phyloP scores from a whole-genome alignment of 2,329 filamentous ascomycete genomes.

The Xylaria polymorpha region DNA sequence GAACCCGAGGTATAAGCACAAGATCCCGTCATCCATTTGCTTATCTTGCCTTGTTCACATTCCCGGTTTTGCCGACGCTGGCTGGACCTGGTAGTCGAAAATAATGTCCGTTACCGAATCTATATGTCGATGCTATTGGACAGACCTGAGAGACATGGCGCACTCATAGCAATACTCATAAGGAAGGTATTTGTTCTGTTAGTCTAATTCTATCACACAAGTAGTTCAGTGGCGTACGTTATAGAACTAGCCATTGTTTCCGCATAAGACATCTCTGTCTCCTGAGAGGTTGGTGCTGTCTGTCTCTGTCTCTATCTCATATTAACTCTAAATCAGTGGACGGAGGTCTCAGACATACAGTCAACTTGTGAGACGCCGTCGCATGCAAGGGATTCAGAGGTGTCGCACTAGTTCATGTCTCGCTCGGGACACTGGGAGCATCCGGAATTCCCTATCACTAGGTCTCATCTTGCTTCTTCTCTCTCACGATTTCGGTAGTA shows the following conservation, averaged over 20 bases:
- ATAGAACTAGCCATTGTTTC: background rate
- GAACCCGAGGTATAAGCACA: background rate
- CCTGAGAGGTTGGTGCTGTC: background rate
- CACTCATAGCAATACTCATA: background rate
- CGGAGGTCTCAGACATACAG: conserved; percentile 22
- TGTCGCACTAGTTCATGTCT: conserved; percentile 19
- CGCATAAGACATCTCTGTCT: background rate
- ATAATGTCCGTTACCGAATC: background rate
- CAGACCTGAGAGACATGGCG: background rate
- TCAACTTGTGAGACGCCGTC: conserved; percentile 9
- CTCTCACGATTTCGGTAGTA: background rate
- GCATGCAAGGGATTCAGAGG: conserved; percentile 18
- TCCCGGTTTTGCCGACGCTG: background rate
- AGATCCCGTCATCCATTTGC: no score
- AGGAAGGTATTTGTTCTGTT: background rate
- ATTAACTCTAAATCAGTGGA: background rate
- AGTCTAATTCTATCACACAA: background rate
- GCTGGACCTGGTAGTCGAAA: background rate
- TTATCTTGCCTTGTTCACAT: no score
- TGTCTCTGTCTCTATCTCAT: background rate
- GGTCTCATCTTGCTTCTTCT: background rate
- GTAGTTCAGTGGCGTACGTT: background rate
- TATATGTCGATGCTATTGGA: background rate
- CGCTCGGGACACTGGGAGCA: conserved; percentile 18
- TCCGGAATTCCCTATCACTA: conserved; percentile 5